Conservation (phyloP, 371 early-diverging fungal species). For the Mucor velutinosus region DNA sequence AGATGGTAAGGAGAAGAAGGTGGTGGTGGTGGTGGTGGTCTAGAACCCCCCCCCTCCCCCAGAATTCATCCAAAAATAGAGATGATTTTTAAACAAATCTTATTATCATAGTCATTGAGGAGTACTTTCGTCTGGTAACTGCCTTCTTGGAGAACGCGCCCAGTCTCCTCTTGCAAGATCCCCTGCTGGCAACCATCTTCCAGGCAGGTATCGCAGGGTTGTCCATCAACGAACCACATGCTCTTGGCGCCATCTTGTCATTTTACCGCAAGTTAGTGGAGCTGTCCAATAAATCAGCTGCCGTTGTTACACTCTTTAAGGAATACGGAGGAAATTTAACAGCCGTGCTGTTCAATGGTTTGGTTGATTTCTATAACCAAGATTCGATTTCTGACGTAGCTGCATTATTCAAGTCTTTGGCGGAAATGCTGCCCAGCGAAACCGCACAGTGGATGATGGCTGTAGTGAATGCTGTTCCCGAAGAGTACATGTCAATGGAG, state of each 20-base stretch:
- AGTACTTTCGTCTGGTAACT: conserved; percentile 65
- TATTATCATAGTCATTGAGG: conserved; percentile 52
- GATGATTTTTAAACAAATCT: conserved; percentile 8
- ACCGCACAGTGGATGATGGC: conserved; percentile 40
- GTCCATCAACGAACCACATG: conserved; percentile 60
- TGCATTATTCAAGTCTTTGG: conserved; percentile 42
- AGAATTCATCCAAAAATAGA: not conserved
- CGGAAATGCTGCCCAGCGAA: conserved; percentile 46
- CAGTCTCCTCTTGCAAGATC: conserved; percentile 49
- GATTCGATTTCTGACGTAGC: conserved; percentile 53
- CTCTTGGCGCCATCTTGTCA: conserved; percentile 59
- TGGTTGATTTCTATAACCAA: conserved; percentile 50
- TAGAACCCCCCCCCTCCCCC: not conserved
- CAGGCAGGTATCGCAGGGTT: conserved; percentile 67
- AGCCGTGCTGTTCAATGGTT: conserved; percentile 43
- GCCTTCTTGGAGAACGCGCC: conserved; percentile 63
- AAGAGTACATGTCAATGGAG: conserved; percentile 44
- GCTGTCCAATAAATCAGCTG: not conserved
- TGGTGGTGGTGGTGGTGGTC: conserved; percentile 25
- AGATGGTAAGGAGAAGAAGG: conserved; percentile 46
- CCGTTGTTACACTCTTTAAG: conserved; percentile 31
- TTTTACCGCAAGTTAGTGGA: conserved; percentile 46
- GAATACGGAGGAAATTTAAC: conserved; percentile 41
- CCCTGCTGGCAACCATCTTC: conserved; percentile 49
- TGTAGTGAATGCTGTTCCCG: conserved; percentile 49